These are phyloP conservation scores for Yamadazyma membranifaciens DNA, from an alignment of 1,139 yeast genomes.

Conservation along the genomic window DNA sequence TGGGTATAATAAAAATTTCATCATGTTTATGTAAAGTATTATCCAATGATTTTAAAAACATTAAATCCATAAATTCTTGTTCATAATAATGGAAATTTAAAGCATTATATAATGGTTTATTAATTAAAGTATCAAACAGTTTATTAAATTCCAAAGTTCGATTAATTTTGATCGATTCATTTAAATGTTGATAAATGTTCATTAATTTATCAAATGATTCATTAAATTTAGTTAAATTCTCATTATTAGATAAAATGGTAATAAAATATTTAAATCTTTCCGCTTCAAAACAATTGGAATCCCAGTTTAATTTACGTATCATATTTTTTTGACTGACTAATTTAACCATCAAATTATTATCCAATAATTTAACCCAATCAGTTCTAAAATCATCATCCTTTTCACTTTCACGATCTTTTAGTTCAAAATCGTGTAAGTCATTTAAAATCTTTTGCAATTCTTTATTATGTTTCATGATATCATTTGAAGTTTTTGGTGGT, in stretches of 20 bases:
- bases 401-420: conserved; percentile 17
- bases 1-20: conserved; percentile 40
- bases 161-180: conserved; percentile 27
- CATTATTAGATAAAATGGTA: conserved; percentile 19
- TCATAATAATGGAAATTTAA: conserved; percentile 20
- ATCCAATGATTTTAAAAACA: conserved; percentile 39
- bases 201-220: conserved; percentile 20
- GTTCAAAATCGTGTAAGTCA: conserved; percentile 32
- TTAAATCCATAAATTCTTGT: conserved; percentile 27
- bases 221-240: conserved; percentile 9
- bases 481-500: conserved; percentile 40
- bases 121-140: conserved; percentile 23
- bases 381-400: conserved; percentile 26
- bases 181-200: conserved; percentile 22
- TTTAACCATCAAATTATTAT: conserved; percentile 14
- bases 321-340: conserved; percentile 29
- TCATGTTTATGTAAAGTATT: conserved; percentile 41
- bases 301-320: conserved; percentile 40
- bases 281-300: conserved; percentile 31
- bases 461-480: conserved; percentile 38
- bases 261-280: conserved; percentile 30
- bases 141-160: conserved; percentile 36
- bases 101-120: conserved; percentile 33
- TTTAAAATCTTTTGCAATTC: conserved; percentile 36
- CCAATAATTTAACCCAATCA: conserved; percentile 16